phyloP scores from a whole-genome alignment of 2,329 filamentous ascomycete genomes.

The Aspergillus pseudotamarii region DNA sequence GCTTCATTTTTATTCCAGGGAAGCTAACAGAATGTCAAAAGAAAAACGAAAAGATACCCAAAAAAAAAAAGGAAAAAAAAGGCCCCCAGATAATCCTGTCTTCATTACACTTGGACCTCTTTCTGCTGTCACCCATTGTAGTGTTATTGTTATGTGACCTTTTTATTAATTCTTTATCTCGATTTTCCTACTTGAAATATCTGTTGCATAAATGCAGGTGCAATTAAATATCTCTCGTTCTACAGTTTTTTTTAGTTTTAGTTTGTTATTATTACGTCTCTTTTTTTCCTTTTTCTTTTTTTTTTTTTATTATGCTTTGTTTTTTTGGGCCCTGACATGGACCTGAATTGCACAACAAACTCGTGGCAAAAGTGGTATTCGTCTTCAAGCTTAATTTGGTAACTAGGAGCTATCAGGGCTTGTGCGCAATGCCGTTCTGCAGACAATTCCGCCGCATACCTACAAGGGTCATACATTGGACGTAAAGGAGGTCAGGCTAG shows the following conservation, averaged over 20 bases:
- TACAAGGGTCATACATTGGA: slow-evolving; percentile 26
- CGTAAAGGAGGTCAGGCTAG: slow-evolving; percentile 27
- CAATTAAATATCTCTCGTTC: not conserved
- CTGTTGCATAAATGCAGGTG: not conserved
- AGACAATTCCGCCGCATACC: slow-evolving; percentile 29
- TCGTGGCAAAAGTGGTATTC: slow-evolving; percentile 34
- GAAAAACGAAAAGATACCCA: not conserved
- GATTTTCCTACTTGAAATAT: slow-evolving; percentile 6
- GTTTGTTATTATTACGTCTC: not conserved
- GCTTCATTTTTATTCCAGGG: slow-evolving; percentile 15
- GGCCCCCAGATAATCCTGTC: slow-evolving; percentile 14
- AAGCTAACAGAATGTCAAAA: slow-evolving; percentile 1
- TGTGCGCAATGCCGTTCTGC: slow-evolving; percentile 26
- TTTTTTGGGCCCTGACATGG: slow-evolving; percentile 31
- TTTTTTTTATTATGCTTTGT: no score
- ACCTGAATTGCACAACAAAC: slow-evolving; percentile 27
- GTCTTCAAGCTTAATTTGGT: slow-evolving; percentile 26
- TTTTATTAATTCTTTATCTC: slow-evolving; percentile 6
- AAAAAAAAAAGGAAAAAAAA: slow-evolving; percentile 7
- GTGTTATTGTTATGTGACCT: not conserved
- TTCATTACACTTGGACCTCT: slow-evolving; percentile 29
- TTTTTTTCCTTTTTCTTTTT: slow-evolving; percentile 2
- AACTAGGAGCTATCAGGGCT: slow-evolving; percentile 25
- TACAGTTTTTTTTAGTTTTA: not conserved
- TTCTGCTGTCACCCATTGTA: slow-evolving; percentile 29